These are phyloP conservation scores for Lenwebbia sp. DNA, from an alignment of 345 rosid species.

Conservation along the genomic window DNA sequence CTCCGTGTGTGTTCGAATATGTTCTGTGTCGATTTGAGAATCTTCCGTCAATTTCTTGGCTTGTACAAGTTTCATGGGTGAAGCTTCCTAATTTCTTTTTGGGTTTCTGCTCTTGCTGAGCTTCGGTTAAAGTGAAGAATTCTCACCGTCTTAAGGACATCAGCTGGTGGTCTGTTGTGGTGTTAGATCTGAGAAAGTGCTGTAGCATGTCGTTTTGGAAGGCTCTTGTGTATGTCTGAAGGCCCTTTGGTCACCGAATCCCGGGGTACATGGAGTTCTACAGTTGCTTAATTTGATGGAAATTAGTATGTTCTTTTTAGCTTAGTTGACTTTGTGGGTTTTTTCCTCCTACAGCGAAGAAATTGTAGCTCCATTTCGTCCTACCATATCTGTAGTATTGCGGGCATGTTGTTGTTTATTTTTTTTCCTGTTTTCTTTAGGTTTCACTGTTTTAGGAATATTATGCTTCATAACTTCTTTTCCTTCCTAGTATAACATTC, in stretches of 20 bases:
- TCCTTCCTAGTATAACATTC: neutral
- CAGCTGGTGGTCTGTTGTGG: neutral
- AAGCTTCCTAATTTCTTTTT: neutral
- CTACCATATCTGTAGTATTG: neutral
- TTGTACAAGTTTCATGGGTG: neutral
- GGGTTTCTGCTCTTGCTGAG: neutral
- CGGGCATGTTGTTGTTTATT: neutral
- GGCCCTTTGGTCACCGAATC: neutral
- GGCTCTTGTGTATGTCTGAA: neutral
- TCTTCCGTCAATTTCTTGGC: neutral
- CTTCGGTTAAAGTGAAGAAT: neutral
- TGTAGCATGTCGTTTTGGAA: neutral
- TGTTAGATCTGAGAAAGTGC: neutral
- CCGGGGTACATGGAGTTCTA: neutral
- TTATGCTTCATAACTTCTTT: neutral
- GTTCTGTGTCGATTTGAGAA: neutral
- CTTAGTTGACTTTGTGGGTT: neutral
- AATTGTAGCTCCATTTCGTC: neutral
- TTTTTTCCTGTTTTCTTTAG: neutral
- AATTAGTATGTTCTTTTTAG: neutral
- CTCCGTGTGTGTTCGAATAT: neutral
- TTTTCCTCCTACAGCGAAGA: neutral
- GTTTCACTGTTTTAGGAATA: neutral
- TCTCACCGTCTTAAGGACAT: neutral
- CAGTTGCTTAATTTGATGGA: neutral